Conservation (phyloP, 306 rosid species). For the Albizia julibrissin region DNA sequence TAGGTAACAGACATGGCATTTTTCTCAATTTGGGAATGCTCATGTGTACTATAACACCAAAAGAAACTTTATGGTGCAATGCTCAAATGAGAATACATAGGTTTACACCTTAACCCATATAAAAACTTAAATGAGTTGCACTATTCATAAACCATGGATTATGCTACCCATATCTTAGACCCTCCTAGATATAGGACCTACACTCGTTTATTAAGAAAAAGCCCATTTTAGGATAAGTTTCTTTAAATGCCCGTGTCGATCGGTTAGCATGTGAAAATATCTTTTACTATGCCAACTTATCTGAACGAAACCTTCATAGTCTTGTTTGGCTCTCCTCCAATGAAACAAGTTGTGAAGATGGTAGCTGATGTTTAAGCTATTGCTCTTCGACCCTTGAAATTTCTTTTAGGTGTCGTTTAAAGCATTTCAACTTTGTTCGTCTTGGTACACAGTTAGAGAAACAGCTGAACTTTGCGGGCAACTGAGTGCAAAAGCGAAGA, state of each 20-base stretch:
- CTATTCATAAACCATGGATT: background rate
- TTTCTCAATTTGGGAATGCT: too few relatives aligned
- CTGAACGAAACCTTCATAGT: background rate
- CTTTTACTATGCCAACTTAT: background rate
- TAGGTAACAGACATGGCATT: too few relatives aligned
- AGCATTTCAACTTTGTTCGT: background rate
- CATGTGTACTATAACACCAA: too few relatives aligned
- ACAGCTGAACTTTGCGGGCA: slow-evolving; percentile 40
- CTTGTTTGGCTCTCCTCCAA: background rate
- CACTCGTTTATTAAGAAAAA: background rate
- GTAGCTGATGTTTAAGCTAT: background rate
- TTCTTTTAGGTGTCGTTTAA: background rate
- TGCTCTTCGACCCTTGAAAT: slow-evolving; percentile 3
- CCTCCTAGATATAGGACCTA: background rate
- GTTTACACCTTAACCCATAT: too few relatives aligned
- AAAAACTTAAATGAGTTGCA: background rate
- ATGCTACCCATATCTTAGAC: background rate
- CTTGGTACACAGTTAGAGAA: slow-evolving; percentile 47
- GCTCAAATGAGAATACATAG: too few relatives aligned
- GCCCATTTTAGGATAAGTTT: background rate
- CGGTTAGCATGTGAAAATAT: background rate
- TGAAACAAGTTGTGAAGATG: background rate
- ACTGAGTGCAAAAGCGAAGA: slow-evolving; percentile 40
- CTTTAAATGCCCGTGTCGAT: background rate
- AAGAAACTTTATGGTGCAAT: too few relatives aligned